Evolutionary conservation across 129 eudicot genomes (phyloP), one percentile per base, ranked within the genome.

Genomic region (Flaveria linearis): DNA sequence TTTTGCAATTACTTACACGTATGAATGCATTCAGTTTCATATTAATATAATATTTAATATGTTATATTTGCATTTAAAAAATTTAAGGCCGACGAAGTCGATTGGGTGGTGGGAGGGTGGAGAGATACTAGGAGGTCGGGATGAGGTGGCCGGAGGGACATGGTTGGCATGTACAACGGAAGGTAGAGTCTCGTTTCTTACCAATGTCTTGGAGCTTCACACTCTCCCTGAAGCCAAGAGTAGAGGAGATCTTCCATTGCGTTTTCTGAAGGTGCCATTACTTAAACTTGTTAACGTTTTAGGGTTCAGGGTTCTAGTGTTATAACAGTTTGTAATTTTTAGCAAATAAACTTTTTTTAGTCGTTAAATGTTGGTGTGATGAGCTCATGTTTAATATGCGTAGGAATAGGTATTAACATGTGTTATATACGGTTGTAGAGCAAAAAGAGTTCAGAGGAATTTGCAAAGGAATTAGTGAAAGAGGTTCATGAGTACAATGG

Each of bases 51-150:
- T 20, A 18, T 14, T 16, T 13, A 23, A 53, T 9, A 14, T 65
- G 46, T 62, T 66, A 39, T 47, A 14, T 33, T 28, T 42, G 30
- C 39, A 16, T 18, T 5, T 33, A 9, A 49, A 51, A 6, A 26
- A 39, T 52, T 36, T 13, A 76, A 89, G 92, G 83, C 88, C 93
- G 2, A 88, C 97, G 12, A 84, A 80, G 75, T 80, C 89, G 36
- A 77, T 81, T 15, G 93, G 86, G 39, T 91, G 97, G 93, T 91
- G 97, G 97, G 96, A 89, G 50, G 91, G 86, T 25, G 91, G 88
- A 23, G 85, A 89, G 42, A 89, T 92, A 63, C 6, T 92, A 47
- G 96, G 93, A 66, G 97, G 97, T 33, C 76, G 84, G 75, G 97
- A 92, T 23, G 96, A 76, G 77, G 84, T 84, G 3, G 97, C 84